Evolutionary conservation across 495 filamentous ascomycete species (phyloP), one percentile per base, ranked within the genome.

Genomic region (Platismatia glauca): DNA sequence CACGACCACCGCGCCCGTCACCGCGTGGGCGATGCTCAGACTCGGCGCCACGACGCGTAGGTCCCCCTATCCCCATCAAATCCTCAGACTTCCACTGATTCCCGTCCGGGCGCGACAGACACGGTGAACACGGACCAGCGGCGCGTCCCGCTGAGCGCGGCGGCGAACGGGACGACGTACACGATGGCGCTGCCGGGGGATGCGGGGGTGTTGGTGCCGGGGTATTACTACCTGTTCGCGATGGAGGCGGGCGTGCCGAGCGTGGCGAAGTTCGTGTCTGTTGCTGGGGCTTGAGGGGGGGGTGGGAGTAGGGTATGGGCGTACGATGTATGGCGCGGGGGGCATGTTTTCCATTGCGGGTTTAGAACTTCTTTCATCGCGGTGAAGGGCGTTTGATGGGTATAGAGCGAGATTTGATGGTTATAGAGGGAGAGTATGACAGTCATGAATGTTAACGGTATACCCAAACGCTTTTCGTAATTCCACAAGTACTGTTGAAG

Each of bases 61-160:
- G 46, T 27, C n/a, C 44, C n/a, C 41, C 20, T n/a, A 3, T n/a
- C 41, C 18, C 41, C 20, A 39, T 39, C 38, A 5, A n/a, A 44
- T 44, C 20, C 20, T 41, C 39, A 3, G 11, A 13, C 39, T 7
- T 18, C n/a, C 13, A 22, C n/a, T 11, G 3, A 22, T 48, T 22
- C n/a, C 4, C 41, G 15, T 3, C n/a, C n/a, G n/a, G n/a, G n/a
- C n/a, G n/a, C 15, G 4, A 15, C 46, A 50, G 46, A 86, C 61
- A 79, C 81, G 2, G 76, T 86, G 52, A 79, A 86, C 65, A 85
- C 81, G 1, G 83, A 84, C 64, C 82, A 86, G 69, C 71, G 83
- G 13, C 77, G 82, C 4, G 72, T 85, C 50, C 71, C 74, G 2
- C 71, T 83, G 1, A 66, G 63, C 11, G 58, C 66, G 27, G 67